These are phyloP conservation scores for Yamadazyma diospyri DNA, from an alignment of 1,139 yeast genomes.

Conservation along the genomic window DNA sequence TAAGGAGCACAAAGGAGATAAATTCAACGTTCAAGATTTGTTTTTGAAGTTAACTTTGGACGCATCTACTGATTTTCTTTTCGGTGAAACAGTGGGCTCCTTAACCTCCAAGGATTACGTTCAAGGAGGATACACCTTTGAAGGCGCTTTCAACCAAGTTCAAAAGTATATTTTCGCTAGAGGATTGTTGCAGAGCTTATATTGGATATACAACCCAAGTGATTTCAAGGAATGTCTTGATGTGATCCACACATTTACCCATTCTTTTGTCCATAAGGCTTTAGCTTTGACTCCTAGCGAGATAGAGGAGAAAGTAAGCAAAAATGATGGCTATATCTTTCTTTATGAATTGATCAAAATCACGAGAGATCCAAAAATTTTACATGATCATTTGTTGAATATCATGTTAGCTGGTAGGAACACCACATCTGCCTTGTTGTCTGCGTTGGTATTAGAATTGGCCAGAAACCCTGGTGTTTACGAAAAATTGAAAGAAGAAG, in stretches of 20 bases:
- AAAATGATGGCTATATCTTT: constrained; percentile 39
- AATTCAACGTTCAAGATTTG: constrained; percentile 36
- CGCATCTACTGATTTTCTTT: constrained; percentile 48
- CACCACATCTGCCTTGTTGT: constrained; percentile 49
- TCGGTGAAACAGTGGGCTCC: constrained; percentile 42
- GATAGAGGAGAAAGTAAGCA: constrained; percentile 19
- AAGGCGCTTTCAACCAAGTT: constrained; percentile 32
- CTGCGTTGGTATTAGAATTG: constrained; percentile 39
- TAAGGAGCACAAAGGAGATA: constrained; percentile 19
- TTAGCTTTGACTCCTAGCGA: constrained; percentile 24
- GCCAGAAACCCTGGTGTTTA: constrained; percentile 39
- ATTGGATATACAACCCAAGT: constrained; percentile 26
- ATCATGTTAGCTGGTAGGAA: constrained; percentile 51
- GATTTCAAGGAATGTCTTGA: constrained; percentile 27
- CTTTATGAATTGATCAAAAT: constrained; percentile 44
- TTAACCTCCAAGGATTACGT: constrained; percentile 20
- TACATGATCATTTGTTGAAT: constrained; percentile 47
- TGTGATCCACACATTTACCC: constrained; percentile 27
- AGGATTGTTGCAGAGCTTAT: constrained; percentile 30
- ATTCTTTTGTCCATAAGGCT: constrained; percentile 23
- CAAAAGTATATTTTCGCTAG: constrained; percentile 33
- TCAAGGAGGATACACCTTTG: constrained; percentile 26
- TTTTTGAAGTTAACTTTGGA: constrained; percentile 44
- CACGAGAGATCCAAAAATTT: constrained; percentile 41
- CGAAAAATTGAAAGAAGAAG: constrained; percentile 30